These are phyloP conservation scores for Chiua virens DNA, from an alignment of 768 basidiomycete species.

Conservation along the genomic window DNA sequence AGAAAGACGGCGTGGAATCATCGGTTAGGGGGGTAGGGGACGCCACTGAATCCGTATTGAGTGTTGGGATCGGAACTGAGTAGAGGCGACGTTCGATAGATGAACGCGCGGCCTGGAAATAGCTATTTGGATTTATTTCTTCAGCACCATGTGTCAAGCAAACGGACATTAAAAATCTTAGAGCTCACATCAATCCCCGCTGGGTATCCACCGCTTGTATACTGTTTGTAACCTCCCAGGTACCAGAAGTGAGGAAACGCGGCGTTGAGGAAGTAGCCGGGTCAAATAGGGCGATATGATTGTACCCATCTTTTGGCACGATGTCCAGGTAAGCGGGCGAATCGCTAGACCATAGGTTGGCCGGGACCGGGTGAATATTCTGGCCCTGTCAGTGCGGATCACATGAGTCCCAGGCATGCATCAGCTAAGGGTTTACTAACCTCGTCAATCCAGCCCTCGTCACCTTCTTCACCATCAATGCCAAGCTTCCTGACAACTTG, in stretches of 20 bases:
- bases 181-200: slow-evolving; percentile 67
- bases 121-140: slow-evolving; percentile 47
- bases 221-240: slow-evolving; percentile 85
- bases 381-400: slow-evolving; percentile 47
- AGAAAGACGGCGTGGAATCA: slow-evolving; percentile 50
- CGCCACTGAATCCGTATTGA: slow-evolving; percentile 30
- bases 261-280: slow-evolving; percentile 70
- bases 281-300: slow-evolving; percentile 91
- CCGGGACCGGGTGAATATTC: slow-evolving; percentile 58
- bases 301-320: slow-evolving; percentile 82
- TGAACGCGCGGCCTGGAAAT: slow-evolving; percentile 85
- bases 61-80: slow-evolving; percentile 68
- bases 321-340: slow-evolving; percentile 85
- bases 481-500: slow-evolving; percentile 76
- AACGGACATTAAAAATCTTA: slow-evolving; percentile 34
- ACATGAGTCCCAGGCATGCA: slow-evolving; percentile 9
- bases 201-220: slow-evolving; percentile 71
- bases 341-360: slow-evolving; percentile 39
- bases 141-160: slow-evolving; percentile 19
- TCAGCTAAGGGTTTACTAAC: slow-evolving; percentile 44
- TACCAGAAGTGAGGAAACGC: slow-evolving; percentile 79
- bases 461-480: slow-evolving; percentile 79
- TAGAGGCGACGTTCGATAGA: slow-evolving; percentile 85
- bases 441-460: slow-evolving; percentile 92
- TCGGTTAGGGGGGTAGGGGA: slow-evolving; percentile 56